phyloP scores from a whole-genome alignment of 169 alveolate species.

The Perkinsus marinus region DNA sequence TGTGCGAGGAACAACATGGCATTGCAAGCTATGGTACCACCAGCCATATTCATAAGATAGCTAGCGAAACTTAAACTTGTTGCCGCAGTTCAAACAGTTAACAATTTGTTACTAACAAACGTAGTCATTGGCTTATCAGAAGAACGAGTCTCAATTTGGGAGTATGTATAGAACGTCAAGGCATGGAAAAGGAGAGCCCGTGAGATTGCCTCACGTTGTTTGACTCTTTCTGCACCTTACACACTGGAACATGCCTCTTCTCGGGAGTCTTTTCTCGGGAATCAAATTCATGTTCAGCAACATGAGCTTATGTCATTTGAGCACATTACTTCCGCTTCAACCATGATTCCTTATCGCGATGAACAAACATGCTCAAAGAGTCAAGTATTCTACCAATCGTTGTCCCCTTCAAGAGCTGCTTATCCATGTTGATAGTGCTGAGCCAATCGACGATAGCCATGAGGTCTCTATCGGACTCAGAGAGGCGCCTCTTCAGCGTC shows the following conservation, averaged over 20 bases:
- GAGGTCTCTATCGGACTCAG: neutral
- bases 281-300: conserved; percentile 23
- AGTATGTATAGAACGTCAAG: conserved; percentile 14
- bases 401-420: neutral
- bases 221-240: conserved; percentile 63
- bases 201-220: conserved; percentile 37
- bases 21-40: neutral
- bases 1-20: neutral
- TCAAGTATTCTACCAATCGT: neutral
- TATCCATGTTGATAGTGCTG: neutral
- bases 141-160: conserved; percentile 87
- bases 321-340: no score
- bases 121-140: conserved; percentile 98
- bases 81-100: conserved; percentile 79
- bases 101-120: no score
- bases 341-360: neutral
- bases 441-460: neutral
- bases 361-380: neutral
- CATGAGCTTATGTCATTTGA: no score
- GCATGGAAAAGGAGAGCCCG: neutral
- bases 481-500: neutral
- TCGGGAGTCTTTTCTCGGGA: no score
- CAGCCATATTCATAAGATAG: no score
- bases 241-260: conserved; percentile 83
- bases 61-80: conserved; percentile 75